Base-by-base conservation (phyloP, 2,329 filamentous ascomycete genomes). In the Biscogniauxia sp. region DNA sequence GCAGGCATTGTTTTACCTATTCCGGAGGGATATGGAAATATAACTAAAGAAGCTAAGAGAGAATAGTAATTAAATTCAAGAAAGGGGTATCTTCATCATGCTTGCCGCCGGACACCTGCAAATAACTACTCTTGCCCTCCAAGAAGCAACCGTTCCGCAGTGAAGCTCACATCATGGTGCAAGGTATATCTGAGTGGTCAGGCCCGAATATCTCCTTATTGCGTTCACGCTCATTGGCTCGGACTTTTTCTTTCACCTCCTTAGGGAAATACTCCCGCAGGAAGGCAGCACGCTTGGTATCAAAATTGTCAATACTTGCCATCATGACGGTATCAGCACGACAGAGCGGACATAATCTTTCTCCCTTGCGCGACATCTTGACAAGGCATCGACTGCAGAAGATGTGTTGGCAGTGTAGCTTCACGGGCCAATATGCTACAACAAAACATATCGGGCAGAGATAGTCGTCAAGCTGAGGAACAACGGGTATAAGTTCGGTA, bases 361-460 rank as follows among this genome's bases (percentile, higher is more conserved):
- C 87, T 61, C 82, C 81, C 49, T 86, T 84, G 53, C 87, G 85
- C 73, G 95, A 92, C 77, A 96, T 86, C 68, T 91, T 87, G 64
- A 96, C 87, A 54, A 94, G 82, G 72, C 92, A 96, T 2, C 90
- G 83, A 59, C 95, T 94, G 77, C 92, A 96, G 71, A 94, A 93
- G 15, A 93, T 78, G 66, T 95, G 91, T 26, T 83, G 78, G 74
- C 92, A 96, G 15, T 83, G 82, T 37, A 96, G 80, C 23, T 88
- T 85, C n/a, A 96, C 85, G 0, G 92, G 92, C 67, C 91, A 86
- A 80, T 90, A 95, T n/a, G 89, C 86, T 60, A 96, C 86, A 51
- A 84, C 84, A 68, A 89, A 88, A 76, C 92, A 95, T 61, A 95
- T 86, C 1, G 92, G 91, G 68, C 92, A 96, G 8, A 88, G 80